These are phyloP conservation scores for Dichotomopilus funicola DNA, from an alignment of 2,329 filamentous ascomycete genomes.

Conservation along the genomic window DNA sequence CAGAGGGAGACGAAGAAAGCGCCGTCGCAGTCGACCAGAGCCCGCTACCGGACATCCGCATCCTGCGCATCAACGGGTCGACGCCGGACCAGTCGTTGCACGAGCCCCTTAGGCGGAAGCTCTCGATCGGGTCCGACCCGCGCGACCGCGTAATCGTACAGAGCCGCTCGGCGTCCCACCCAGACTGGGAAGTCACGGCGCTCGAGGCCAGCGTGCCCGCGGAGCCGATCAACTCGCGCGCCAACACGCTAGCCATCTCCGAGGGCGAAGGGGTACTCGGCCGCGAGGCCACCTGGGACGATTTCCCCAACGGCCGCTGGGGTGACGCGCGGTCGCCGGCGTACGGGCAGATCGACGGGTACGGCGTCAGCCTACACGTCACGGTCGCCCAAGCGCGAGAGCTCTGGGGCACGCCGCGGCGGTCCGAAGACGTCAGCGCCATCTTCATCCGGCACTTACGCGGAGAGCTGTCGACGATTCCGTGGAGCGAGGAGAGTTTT, in stretches of 20 bases:
- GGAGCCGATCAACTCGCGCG: slow-evolving; percentile 67
- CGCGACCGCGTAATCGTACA: slow-evolving; percentile 83
- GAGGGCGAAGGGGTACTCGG: slow-evolving; percentile 87
- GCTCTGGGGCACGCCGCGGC: slow-evolving; percentile 76
- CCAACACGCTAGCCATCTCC: slow-evolving; percentile 85
- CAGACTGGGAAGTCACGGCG: slow-evolving; percentile 65
- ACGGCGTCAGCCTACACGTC: slow-evolving; percentile 91
- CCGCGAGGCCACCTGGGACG: slow-evolving; percentile 95
- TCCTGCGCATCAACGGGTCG: slow-evolving; percentile 47
- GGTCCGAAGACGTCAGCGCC: slow-evolving; percentile 63
- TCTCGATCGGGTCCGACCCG: slow-evolving; percentile 75
- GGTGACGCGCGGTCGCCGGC: slow-evolving; percentile 88
- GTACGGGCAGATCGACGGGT: slow-evolving; percentile 96
- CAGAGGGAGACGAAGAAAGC: slow-evolving; percentile 37
- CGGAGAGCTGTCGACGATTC: slow-evolving; percentile 73
- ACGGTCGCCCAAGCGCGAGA: slow-evolving; percentile 74
- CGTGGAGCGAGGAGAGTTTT: slow-evolving; percentile 89
- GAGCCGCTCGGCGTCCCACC: slow-evolving; percentile 50
- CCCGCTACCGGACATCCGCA: slow-evolving; percentile 36
- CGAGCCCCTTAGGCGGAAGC: slow-evolving; percentile 55
- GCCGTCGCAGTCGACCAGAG: slow-evolving; percentile 45
- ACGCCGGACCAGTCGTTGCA: slow-evolving; percentile 29
- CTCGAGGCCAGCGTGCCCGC: slow-evolving; percentile 71
- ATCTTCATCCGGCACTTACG: slow-evolving; percentile 77
- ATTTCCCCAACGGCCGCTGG: slow-evolving; percentile 94